Evolutionary conservation across 768 basidiomycete genomes (phyloP).

Genomic region (Kwoniella sp.): DNA sequence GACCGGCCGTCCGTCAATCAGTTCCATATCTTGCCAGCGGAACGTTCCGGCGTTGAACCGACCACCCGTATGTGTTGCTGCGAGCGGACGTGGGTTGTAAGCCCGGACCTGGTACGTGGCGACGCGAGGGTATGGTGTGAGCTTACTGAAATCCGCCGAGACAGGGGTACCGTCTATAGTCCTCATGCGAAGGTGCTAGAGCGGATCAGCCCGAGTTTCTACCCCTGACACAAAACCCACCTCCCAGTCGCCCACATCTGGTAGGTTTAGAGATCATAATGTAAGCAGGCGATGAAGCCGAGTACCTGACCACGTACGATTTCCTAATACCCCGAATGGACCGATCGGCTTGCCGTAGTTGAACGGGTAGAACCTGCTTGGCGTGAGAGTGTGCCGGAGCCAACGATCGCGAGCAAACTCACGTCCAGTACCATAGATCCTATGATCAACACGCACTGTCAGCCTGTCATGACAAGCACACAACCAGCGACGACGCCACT

Average conservation of each 20-base stretch:
- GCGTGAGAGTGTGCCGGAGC: neutral
- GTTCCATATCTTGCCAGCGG: conserved; percentile 37
- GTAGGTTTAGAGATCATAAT: too few species aligned
- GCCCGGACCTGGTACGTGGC: too few species aligned
- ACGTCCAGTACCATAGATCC: conserved; percentile 47
- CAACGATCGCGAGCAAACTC: neutral
- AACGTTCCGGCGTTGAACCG: conserved; percentile 31
- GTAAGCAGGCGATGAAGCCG: too few species aligned
- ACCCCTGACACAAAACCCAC: conserved; percentile 15
- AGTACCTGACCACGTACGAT: conserved; percentile 27
- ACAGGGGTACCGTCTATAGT: conserved; percentile 33
- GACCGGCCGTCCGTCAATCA: conserved; percentile 32
- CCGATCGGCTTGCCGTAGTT: conserved; percentile 41
- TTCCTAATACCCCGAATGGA: conserved; percentile 35
- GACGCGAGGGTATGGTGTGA: neutral
- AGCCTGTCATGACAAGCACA: neutral
- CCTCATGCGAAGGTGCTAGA: conserved; percentile 27
- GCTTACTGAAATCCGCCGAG: conserved; percentile 38
- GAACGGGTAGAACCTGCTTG: conserved; percentile 36
- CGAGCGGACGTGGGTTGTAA: neutral
- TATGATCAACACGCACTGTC: conserved; percentile 2
- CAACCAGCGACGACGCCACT: conserved; percentile 1
- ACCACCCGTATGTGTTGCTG: conserved; percentile 30
- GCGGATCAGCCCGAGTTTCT: too few species aligned
- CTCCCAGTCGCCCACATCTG: conserved; percentile 42